Evolutionary conservation across 1,284 basidiomycete genomes (phyloP), one percentile per base, ranked within the genome.

Genomic region (Termitomyces sp.): DNA sequence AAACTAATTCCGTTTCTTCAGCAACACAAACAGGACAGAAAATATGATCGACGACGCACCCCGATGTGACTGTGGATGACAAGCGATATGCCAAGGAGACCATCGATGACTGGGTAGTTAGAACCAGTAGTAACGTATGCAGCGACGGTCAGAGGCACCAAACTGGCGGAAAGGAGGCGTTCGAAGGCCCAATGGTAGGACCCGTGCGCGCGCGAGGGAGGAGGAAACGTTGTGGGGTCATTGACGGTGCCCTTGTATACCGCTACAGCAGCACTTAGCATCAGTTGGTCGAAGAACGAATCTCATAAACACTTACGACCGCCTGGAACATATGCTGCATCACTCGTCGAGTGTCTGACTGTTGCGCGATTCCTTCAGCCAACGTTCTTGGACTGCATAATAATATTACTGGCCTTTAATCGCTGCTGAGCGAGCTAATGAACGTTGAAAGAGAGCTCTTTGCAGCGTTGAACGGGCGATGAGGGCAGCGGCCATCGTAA

Each of bases 121-220:
- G 79, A 84, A 30, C 82, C 83, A 44, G 85, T 85, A 4, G 86
- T 79, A 39, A 82, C 88, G 60, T 90, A 90, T 0, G 92, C 88
- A 36, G 88, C 87, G 28, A 80, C 88, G 17, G 92, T 94, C 65
- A 97, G 73, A 26, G 97, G 97, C 17, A 99, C 81, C 60, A 99
- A 84, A 24, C 86, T 77, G 0, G 91, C 95, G 1, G 91, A 88
- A 54, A 98, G 81, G 17, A 94, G 79, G 53, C 96, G 89, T 73
- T 99, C 96, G 68, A 98, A 98, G 1, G 93, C 86, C 96, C 96
- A 99, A 80, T 98, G 96, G 73, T 98, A 89, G 1, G 93, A 96
- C 49, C 97, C 96, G 67, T 97, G 91, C 2, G 84, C 72, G 67
- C 83, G 86, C 58, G 82, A 88, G 7, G 93, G 83, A 24, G 86